Evolutionary conservation across 345 rosid genomes (phyloP).

Genomic region (Eucalyptus virginea): DNA sequence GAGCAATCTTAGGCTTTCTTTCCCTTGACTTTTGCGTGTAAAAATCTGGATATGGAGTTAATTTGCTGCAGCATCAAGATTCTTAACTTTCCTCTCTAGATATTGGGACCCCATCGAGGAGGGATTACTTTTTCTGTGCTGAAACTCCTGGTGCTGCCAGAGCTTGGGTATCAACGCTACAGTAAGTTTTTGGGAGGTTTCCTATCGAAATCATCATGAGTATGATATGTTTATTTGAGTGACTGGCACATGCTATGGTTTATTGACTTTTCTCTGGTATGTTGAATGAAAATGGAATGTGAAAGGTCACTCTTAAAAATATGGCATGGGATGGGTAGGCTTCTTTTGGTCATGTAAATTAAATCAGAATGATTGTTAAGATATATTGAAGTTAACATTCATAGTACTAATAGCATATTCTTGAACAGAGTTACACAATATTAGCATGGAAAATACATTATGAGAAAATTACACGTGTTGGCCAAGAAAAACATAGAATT

Average conservation of each 20-base stretch:
- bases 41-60: background rate
- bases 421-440: background rate
- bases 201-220: background rate
- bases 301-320: background rate
- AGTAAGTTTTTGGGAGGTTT: constrained; percentile 40
- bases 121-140: constrained; percentile 86
- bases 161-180: constrained; percentile 95
- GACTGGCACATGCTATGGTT: background rate
- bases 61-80: background rate
- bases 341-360: background rate
- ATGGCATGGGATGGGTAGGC: background rate
- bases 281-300: background rate
- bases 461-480: background rate
- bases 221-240: background rate
- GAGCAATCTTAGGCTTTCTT: background rate
- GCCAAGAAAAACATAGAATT: background rate
- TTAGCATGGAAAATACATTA: background rate
- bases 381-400: background rate
- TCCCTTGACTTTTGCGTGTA: background rate
- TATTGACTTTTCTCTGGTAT: background rate
- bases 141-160: constrained; percentile 97
- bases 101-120: constrained; percentile 89
- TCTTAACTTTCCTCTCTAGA: constrained; percentile 45
- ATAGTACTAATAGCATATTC: background rate
- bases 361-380: background rate